phyloP scores from a whole-genome alignment of 2,329 filamentous ascomycete species.

The Aureobasidium melanogenum region DNA sequence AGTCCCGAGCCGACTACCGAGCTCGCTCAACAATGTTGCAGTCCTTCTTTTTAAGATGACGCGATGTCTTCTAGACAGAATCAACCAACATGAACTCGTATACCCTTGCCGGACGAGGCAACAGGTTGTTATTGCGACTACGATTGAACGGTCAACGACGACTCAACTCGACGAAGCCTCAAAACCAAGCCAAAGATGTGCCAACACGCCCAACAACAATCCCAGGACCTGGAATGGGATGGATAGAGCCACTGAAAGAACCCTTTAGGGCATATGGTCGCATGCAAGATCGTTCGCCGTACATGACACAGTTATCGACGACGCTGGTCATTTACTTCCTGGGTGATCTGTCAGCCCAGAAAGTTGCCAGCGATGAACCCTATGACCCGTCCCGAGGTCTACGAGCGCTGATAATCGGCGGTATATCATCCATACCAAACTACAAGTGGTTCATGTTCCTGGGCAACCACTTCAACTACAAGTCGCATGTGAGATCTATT shows the following conservation, averaged over 20 bases:
- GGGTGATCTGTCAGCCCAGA: constrained; percentile 70
- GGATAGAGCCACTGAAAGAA: constrained; percentile 37
- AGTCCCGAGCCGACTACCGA: constrained; percentile 1
- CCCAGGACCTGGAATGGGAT: constrained; percentile 36
- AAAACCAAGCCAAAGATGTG: not conserved
- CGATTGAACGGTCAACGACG: constrained; percentile 26
- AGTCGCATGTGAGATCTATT: constrained; percentile 62
- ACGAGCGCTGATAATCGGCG: constrained; percentile 66
- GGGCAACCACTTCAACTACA: constrained; percentile 73
- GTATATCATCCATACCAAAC: constrained; percentile 62
- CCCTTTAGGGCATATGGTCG: constrained; percentile 54
- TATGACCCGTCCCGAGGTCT: constrained; percentile 63
- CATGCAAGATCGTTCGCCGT: constrained; percentile 62
- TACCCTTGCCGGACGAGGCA: constrained; percentile 21
- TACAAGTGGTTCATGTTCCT: constrained; percentile 82
- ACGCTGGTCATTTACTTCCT: constrained; percentile 70
- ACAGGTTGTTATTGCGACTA: constrained; percentile 19
- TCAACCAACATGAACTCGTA: constrained; percentile 19
- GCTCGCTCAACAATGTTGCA: not conserved
- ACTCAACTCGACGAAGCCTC: constrained; percentile 16
- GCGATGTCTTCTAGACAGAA: not conserved
- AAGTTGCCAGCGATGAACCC: constrained; percentile 37
- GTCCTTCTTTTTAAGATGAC: not conserved
- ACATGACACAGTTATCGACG: constrained; percentile 68
- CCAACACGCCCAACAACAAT: constrained; percentile 22